A percentile compares a stretch with the other conserved stretches of the same genome.
These are phyloP conservation scores for Metrosideros polymorpha DNA, from an alignment of 441 rosid species.

Conservation along the genomic window DNA sequence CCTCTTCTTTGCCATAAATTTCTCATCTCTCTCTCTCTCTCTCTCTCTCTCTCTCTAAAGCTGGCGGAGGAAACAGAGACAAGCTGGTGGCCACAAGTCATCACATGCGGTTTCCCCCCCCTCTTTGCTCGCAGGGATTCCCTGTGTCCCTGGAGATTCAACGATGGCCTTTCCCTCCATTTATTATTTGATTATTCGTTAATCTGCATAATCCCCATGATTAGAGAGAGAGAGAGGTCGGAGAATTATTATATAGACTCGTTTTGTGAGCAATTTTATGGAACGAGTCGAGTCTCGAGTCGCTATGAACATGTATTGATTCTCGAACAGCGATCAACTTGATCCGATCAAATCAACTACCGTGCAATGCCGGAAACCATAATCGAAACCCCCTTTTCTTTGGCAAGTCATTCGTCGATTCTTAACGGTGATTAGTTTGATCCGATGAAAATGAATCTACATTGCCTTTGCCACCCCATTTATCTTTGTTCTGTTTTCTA, in stretches of 20 bases:
- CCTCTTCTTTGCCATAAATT: background rate
- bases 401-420: background rate
- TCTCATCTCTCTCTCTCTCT: background rate
- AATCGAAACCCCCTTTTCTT: too few relatives aligned
- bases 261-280: background rate
- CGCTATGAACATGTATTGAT: background rate
- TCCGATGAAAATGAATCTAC: background rate
- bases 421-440: background rate
- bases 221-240: background rate
- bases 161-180: background rate
- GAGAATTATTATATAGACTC: background rate
- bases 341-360: background rate
- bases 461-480: background rate
- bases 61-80: background rate
- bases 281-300: background rate
- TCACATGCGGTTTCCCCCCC: background rate
- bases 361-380: too few relatives aligned
- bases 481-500: background rate
- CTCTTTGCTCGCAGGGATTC: background rate
- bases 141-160: background rate
- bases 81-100: background rate
- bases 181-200: background rate
- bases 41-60: too few relatives aligned
- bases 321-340: background rate
- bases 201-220: background rate